Percentiles rank a stretch among this genome's conserved stretches.
Evolutionary conservation across 139 green algal species (phyloP).

Genomic region (Chlorella sp.): DNA sequence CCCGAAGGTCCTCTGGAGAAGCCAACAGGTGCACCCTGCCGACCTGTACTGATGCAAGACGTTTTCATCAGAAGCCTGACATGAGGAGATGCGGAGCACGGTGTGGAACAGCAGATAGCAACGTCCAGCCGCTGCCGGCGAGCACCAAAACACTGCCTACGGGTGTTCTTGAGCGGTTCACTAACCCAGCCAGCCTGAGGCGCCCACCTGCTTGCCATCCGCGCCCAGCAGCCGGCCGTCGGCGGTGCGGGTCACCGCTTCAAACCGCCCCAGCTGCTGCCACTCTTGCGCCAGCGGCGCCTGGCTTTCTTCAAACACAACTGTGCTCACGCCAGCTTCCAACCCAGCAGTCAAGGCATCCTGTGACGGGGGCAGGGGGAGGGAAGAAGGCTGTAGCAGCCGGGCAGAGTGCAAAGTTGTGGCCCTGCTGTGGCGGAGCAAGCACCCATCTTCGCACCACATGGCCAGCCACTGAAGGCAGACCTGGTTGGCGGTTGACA

Average conservation of each 20-base stretch:
- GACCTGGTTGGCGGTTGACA: conserved; percentile 1
- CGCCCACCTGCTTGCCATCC: not conserved
- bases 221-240: conserved; percentile 9
- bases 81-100: too few species aligned
- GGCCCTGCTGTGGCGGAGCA: too few species aligned
- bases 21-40: conserved; percentile 4
- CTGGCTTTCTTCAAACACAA: not conserved
- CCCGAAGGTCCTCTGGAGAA: conserved; percentile 11
- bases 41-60: too few species aligned
- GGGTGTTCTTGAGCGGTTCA: too few species aligned
- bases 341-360: conserved; percentile 7
- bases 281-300: not conserved
- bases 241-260: not conserved
- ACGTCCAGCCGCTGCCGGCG: too few species aligned
- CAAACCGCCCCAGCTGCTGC: conserved; percentile 26
- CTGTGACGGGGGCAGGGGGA: not conserved
- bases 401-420: too few species aligned
- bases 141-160: too few species aligned
- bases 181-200: too few species aligned
- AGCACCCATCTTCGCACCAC: too few species aligned
- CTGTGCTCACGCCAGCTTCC: not conserved
- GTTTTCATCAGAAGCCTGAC: too few species aligned
- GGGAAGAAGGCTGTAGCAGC: not conserved
- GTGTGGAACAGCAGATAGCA: too few species aligned
- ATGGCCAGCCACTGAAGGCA: too few species aligned